Evolutionary conservation across 768 basidiomycete species (phyloP).

Genomic region (Lentinula sp.): DNA sequence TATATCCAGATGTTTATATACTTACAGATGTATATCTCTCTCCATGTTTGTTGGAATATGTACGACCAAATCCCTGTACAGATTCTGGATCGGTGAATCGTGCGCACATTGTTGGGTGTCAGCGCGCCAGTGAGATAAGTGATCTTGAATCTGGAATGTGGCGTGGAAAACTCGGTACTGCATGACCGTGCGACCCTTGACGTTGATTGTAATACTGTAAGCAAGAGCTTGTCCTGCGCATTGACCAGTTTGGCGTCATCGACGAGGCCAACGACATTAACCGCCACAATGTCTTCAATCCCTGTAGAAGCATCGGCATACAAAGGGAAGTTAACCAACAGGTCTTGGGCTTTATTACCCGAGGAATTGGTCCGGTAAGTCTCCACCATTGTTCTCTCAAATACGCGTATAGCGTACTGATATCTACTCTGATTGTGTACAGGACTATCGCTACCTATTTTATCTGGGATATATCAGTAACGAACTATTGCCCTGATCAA

Average conservation of each 20-base stretch:
- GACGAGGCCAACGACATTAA: neutral
- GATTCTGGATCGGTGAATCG: too few species aligned
- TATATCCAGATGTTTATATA: too few species aligned
- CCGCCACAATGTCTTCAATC: neutral
- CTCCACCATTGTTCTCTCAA: neutral
- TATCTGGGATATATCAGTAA: constrained; percentile 2
- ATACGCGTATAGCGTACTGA: neutral
- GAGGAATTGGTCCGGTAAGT: constrained; percentile 3
- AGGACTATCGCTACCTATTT: constrained; percentile 2
- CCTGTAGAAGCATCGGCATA: neutral
- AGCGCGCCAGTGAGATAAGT: too few species aligned
- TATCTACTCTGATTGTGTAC: neutral
- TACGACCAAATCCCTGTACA: too few species aligned
- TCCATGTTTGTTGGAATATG: too few species aligned
- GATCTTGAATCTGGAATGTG: neutral
- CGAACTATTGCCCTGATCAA: constrained; percentile 3
- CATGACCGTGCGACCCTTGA: neutral
- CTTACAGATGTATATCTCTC: too few species aligned
- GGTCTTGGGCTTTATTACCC: constrained; percentile 2
- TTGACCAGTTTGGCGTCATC: constrained; percentile 6
- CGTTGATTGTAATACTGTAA: neutral
- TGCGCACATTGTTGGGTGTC: too few species aligned
- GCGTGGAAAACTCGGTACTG: neutral
- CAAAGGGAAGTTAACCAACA: constrained; percentile 2
- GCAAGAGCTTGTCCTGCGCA: neutral